Evolutionary conservation across 2,329 filamentous ascomycete genomes (phyloP), one percentile per base, ranked within the genome.

Genomic region (Phialophora tarda): DNA sequence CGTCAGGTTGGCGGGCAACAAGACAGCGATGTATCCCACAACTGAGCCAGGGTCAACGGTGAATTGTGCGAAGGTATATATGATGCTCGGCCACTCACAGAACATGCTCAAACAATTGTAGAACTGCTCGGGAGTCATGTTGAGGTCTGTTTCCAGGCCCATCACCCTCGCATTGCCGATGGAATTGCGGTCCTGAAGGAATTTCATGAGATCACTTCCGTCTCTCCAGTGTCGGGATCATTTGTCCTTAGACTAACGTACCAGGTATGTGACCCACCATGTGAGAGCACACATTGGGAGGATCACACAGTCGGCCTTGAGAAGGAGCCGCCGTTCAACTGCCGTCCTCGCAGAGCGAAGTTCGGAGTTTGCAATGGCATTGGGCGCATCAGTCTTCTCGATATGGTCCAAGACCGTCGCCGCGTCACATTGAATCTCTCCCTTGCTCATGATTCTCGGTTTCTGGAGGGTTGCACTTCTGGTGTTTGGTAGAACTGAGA

Each of bases 71-170:
- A 17, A 38, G 21, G n/a, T 17, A 14, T 17, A n/a, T 6, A 47
- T 8, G 47, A 30, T 30, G 8, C 28, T 30, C 26, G 30, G 17
- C 21, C 44, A 60, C 55, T 32, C 41, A 64, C 62, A 65, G 51
- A 65, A 65, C 59, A 65, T 62, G 23, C 26, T 62, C 34, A 65
- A 26, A 26, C 58, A 56, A 51, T 65, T 65, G 47, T 61, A 65
- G 59, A 57, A 65, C 30, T 65, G 63, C 28, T 59, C 34, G 14
- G 58, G 7, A 14, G 48, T 65, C 58, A 65, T 44, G 30, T 62
- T 2, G n/a, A 65, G 57, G 24, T 65, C 63, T 56, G 56, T 65
- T n/a, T 62, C 34, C 8, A 65, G n/a, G 23, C 63, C 63, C 53
- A 58, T 57, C 17, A 65, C 30, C n/a, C 59, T 62, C 26, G 63